phyloP scores from a whole-genome alignment of 495 filamentous ascomycete species.

The Aspergillus cavernicola region DNA sequence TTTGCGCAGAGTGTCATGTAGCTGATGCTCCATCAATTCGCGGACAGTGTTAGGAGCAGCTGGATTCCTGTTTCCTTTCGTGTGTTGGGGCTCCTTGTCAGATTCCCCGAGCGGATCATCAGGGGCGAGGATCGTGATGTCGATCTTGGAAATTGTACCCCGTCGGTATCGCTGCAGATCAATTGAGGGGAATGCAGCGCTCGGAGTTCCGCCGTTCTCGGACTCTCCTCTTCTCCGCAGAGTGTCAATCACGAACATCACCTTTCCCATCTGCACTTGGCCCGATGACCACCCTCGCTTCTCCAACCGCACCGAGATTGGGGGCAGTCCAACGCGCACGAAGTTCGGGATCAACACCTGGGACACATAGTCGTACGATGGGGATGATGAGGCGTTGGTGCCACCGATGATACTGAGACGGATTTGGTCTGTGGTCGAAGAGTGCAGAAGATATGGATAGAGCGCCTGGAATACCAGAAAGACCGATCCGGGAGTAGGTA shows the following conservation, averaged over 20 bases:
- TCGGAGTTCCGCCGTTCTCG: background rate
- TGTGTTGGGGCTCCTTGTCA: background rate
- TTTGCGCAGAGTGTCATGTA: constrained; percentile 6
- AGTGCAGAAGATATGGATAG: constrained; percentile 70
- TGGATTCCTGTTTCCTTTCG: background rate
- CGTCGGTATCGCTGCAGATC: constrained; percentile 33
- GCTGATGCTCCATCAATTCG: constrained; percentile 18
- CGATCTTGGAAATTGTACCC: constrained; percentile 52
- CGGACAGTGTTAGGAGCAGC: constrained; percentile 6
- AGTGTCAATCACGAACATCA: constrained; percentile 56
- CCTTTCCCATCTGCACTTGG: constrained; percentile 56
- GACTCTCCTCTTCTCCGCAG: constrained; percentile 21
- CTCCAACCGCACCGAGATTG: constrained; percentile 51
- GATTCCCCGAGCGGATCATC: constrained; percentile 16
- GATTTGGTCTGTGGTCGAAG: constrained; percentile 26
- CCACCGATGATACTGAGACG: constrained; percentile 65
- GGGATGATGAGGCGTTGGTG: constrained; percentile 70
- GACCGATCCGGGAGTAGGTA: constrained; percentile 41
- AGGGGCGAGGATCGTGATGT: constrained; percentile 58
- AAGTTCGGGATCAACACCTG: constrained; percentile 74
- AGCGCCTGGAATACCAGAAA: constrained; percentile 79
- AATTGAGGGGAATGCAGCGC: constrained; percentile 41
- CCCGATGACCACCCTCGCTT: constrained; percentile 68
- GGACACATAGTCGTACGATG: constrained; percentile 70
- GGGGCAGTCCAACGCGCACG: constrained; percentile 56